Evolutionary conservation across 208 protist genomes (phyloP).

Genomic region (Trypanosoma rangeli): DNA sequence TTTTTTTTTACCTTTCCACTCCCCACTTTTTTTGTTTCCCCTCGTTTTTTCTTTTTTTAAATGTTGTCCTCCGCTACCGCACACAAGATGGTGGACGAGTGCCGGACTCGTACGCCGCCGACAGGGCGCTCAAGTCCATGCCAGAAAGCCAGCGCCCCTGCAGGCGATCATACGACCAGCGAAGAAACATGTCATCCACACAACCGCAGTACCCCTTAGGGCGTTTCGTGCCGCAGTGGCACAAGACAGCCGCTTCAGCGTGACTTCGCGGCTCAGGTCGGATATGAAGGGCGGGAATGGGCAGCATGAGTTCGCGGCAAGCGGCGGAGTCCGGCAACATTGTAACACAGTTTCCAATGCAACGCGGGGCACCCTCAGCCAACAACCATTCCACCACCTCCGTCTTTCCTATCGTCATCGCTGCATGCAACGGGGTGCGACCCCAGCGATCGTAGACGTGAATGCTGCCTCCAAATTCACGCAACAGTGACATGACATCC

Average conservation of each 20-base stretch:
- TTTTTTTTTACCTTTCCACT: neutral
- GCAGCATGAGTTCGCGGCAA: slow-evolving; percentile 56
- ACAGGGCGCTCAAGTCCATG: slow-evolving; percentile 55
- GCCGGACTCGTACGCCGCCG: slow-evolving; percentile 31
- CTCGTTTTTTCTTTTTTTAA: neutral
- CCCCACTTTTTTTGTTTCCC: neutral
- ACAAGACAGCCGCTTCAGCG: slow-evolving; percentile 21
- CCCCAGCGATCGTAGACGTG: slow-evolving; percentile 90
- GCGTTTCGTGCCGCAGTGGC: slow-evolving; percentile 68
- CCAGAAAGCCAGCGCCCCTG: slow-evolving; percentile 56
- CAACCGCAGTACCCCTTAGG: slow-evolving; percentile 78
- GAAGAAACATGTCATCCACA: slow-evolving; percentile 88
- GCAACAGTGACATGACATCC: slow-evolving; percentile 66
- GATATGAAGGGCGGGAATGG: slow-evolving; percentile 51
- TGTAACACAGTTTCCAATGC: slow-evolving; percentile 59
- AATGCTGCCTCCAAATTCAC: slow-evolving; percentile 64
- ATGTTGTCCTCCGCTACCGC: neutral
- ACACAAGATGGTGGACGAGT: neutral
- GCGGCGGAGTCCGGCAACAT: slow-evolving; percentile 40
- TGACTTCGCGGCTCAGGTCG: slow-evolving; percentile 26
- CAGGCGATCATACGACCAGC: slow-evolving; percentile 74
- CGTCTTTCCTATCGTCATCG: slow-evolving; percentile 62
- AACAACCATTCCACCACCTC: slow-evolving; percentile 80
- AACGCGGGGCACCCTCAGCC: slow-evolving; percentile 68
- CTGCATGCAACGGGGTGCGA: slow-evolving; percentile 81